These are phyloP conservation scores for Xanthoconium purpureum DNA, from an alignment of 768 basidiomycete genomes.

Conservation along the genomic window DNA sequence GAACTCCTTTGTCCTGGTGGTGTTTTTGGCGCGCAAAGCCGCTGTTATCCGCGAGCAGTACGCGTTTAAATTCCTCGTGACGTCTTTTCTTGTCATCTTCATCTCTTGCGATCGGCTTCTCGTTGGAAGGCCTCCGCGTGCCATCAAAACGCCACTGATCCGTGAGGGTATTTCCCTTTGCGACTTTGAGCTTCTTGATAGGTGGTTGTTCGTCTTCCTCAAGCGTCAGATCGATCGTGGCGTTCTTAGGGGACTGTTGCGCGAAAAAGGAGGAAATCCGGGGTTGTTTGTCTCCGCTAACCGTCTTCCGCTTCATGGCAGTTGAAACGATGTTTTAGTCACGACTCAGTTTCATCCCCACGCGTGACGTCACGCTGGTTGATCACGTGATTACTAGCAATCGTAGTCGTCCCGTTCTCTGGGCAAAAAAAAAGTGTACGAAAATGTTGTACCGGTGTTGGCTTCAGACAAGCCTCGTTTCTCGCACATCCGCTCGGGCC, in stretches of 20 bases:
- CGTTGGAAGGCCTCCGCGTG: conserved; percentile 1
- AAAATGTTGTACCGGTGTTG: conserved; percentile 12
- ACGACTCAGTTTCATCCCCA: not conserved
- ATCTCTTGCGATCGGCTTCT: conserved; percentile 14
- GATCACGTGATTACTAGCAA: conserved; percentile 23
- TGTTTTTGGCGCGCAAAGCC: conserved; percentile 27
- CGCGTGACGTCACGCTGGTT: conserved; percentile 22
- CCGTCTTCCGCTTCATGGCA: conserved; percentile 22
- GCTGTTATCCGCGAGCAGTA: conserved; percentile 48
- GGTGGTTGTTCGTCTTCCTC: conserved; percentile 34
- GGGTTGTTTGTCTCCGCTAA: conserved; percentile 24
- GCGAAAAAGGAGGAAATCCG: conserved; percentile 44
- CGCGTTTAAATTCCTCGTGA: conserved; percentile 49
- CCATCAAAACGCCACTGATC: conserved; percentile 48
- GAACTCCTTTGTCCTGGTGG: conserved; percentile 9
- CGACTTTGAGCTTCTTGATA: conserved; percentile 30
- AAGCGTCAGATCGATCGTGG: conserved; percentile 54
- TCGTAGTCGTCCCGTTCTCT: conserved; percentile 1
- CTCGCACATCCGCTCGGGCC: not conserved
- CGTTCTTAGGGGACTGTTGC: conserved; percentile 13
- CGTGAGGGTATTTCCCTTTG: conserved; percentile 17
- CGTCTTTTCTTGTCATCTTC: conserved; percentile 47
- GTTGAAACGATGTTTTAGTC: not conserved
- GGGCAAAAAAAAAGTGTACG: not conserved
- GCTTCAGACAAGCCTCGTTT: conserved; percentile 1